A percentile compares a stretch with the other conserved stretches of the same genome.
These are phyloP conservation scores for Rusavskia elegans DNA, from an alignment of 495 filamentous ascomycete genomes.

Conservation along the genomic window DNA sequence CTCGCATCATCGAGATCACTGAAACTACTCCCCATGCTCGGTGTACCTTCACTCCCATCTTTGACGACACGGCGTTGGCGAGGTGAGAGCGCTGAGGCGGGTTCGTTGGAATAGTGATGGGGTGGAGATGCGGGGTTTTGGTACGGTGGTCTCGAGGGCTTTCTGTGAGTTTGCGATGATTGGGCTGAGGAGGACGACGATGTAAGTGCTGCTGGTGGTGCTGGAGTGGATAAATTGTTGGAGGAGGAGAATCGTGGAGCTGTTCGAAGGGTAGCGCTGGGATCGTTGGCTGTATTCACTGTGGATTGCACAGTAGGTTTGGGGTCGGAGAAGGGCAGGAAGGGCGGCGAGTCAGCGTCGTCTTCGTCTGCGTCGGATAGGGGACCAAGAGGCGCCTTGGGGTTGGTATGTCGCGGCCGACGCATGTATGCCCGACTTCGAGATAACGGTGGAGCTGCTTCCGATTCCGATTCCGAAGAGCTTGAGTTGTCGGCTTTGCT, in stretches of 20 bases:
- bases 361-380: slow-evolving; percentile 42
- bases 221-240: not conserved
- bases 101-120: not conserved
- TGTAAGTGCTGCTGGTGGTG: slow-evolving; percentile 7
- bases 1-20: slow-evolving; percentile 94
- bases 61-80: slow-evolving; percentile 33
- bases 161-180: slow-evolving; percentile 9
- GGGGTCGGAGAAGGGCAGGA: slow-evolving; percentile 45
- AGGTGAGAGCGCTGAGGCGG: slow-evolving; percentile 37
- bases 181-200: slow-evolving; percentile 17
- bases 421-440: slow-evolving; percentile 33
- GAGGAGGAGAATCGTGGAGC: slow-evolving; percentile 7
- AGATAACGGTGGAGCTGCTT: slow-evolving; percentile 13
- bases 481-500: slow-evolving; percentile 22
- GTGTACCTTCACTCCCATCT: slow-evolving; percentile 68
- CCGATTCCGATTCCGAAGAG: slow-evolving; percentile 30
- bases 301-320: slow-evolving; percentile 10
- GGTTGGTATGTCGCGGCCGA: slow-evolving; percentile 32
- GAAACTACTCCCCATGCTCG: slow-evolving; percentile 96
- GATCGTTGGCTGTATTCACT: slow-evolving; percentile 18
- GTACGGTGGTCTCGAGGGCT: slow-evolving; percentile 10
- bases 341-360: slow-evolving; percentile 47
- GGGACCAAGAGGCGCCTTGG: slow-evolving; percentile 16
- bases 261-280: slow-evolving; percentile 42
- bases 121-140: slow-evolving; percentile 11